Conservation (phyloP, 2,329 filamentous ascomycete genomes). For the Penicillium sp. region DNA sequence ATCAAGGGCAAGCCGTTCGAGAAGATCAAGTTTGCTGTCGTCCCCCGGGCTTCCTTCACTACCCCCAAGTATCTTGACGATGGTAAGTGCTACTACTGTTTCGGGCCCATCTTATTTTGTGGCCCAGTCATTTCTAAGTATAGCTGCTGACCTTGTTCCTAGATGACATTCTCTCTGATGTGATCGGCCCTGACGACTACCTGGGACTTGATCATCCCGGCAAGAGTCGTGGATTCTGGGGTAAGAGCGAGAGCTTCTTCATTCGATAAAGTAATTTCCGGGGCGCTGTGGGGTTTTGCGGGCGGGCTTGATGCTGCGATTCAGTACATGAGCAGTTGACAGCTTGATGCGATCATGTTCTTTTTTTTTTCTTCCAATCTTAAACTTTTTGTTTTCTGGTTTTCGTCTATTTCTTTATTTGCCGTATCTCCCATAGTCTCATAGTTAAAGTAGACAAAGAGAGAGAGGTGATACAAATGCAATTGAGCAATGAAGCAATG, state of each 20-base stretch:
- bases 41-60: slow-evolving; percentile 73
- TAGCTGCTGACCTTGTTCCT: slow-evolving; percentile 18
- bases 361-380: slow-evolving; percentile 13
- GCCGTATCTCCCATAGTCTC: slow-evolving; percentile 11
- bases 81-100: slow-evolving; percentile 63
- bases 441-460: slow-evolving; percentile 22
- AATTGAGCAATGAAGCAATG: neutral
- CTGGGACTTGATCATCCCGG: slow-evolving; percentile 71
- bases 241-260: slow-evolving; percentile 67
- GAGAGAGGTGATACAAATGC: slow-evolving; percentile 5
- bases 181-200: slow-evolving; percentile 76
- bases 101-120: neutral
- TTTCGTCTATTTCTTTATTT: slow-evolving; percentile 8
- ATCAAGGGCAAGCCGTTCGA: slow-evolving; percentile 98
- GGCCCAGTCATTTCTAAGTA: neutral
- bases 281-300: slow-evolving; percentile 30
- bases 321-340: slow-evolving; percentile 30
- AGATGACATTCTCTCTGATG: slow-evolving; percentile 56
- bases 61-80: slow-evolving; percentile 85
- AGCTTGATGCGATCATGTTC: slow-evolving; percentile 26
- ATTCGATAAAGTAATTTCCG: slow-evolving; percentile 57
- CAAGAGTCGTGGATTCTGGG: slow-evolving; percentile 65
- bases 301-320: slow-evolving; percentile 30
- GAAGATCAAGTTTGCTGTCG: slow-evolving; percentile 93
- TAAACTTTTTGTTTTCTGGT: slow-evolving; percentile 4